Conservation (phyloP, 2,329 filamentous ascomycete species). For the Colletotrichum sojae region DNA sequence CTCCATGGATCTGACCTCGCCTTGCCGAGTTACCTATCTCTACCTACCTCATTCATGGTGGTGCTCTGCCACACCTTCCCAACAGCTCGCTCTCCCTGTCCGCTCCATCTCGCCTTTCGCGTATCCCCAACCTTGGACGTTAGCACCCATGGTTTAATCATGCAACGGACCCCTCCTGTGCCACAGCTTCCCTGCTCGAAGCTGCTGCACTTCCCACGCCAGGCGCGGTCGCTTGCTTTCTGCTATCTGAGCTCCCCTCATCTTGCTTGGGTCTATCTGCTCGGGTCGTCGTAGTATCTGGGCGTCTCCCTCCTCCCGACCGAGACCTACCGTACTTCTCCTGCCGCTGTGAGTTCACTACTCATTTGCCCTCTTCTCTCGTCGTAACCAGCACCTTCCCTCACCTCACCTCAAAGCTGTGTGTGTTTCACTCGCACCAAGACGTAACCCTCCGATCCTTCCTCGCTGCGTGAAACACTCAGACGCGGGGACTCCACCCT, state of each 20-base stretch:
- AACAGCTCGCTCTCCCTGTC: conserved; percentile 15
- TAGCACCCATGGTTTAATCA: conserved; percentile 31
- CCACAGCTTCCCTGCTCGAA: conserved; percentile 38
- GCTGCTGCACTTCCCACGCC: conserved; percentile 30
- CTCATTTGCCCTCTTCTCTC: neutral
- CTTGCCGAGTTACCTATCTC: neutral
- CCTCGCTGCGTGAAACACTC: conserved; percentile 38
- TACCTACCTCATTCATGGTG: too few relatives aligned
- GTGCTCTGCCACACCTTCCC: conserved; percentile 22
- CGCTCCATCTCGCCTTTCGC: neutral
- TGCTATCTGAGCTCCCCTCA: conserved; percentile 34
- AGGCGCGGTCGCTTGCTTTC: conserved; percentile 23
- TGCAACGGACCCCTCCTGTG: conserved; percentile 38
- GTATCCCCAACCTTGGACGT: conserved; percentile 23
- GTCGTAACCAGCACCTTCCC: conserved; percentile 5
- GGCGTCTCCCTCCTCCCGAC: neutral
- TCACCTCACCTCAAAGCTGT: conserved; percentile 5
- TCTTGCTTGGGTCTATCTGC: neutral
- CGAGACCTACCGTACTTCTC: neutral
- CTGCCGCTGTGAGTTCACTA: conserved; percentile 11
- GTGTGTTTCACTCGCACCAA: conserved; percentile 29
- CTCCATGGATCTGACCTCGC: neutral
- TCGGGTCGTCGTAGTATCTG: conserved; percentile 1
- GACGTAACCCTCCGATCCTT: conserved; percentile 26
- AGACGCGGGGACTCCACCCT: conserved; percentile 27